phyloP scores from a whole-genome alignment of 1,284 basidiomycete species.

The Phlebopus sp. region DNA sequence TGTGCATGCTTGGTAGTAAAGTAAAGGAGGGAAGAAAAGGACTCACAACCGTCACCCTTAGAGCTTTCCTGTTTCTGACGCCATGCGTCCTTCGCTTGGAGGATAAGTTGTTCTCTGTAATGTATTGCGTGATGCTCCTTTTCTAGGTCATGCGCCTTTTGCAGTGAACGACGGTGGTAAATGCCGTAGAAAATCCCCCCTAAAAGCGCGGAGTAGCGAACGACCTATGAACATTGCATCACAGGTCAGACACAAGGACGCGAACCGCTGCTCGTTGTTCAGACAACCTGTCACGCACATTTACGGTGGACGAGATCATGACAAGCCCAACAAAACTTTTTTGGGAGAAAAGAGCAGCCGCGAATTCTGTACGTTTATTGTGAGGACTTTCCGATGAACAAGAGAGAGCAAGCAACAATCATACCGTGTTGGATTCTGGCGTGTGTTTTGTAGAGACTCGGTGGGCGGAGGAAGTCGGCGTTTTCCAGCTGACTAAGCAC shows the following conservation, averaged over 20 bases:
- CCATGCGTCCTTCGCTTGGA: constrained; percentile 90
- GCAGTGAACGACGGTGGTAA: constrained; percentile 87
- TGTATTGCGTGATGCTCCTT: constrained; percentile 68
- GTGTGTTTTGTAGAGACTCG: constrained; percentile 1
- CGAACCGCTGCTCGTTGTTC: constrained; percentile 16
- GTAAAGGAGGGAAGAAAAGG: not conserved
- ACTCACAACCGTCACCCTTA: constrained; percentile 54
- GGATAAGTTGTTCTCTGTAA: constrained; percentile 75
- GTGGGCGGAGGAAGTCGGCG: constrained; percentile 29
- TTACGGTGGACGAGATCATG: constrained; percentile 66
- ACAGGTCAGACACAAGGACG: constrained; percentile 3
- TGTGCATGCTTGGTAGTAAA: not conserved
- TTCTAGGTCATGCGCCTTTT: constrained; percentile 75
- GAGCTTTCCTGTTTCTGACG: constrained; percentile 63
- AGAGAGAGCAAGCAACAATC: constrained; percentile 4
- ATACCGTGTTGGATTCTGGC: not conserved
- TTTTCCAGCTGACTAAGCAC: constrained; percentile 30
- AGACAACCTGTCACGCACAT: constrained; percentile 38
- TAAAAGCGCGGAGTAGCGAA: constrained; percentile 91
- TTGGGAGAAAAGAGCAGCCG: constrained; percentile 16
- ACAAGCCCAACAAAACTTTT: constrained; percentile 16
- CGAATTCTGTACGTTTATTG: constrained; percentile 14
- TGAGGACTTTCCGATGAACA: constrained; percentile 7
- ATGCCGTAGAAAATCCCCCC: constrained; percentile 92
- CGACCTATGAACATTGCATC: constrained; percentile 60